phyloP scores from a whole-genome alignment of 306 rosid species.

The Fragaria iinumae region DNA sequence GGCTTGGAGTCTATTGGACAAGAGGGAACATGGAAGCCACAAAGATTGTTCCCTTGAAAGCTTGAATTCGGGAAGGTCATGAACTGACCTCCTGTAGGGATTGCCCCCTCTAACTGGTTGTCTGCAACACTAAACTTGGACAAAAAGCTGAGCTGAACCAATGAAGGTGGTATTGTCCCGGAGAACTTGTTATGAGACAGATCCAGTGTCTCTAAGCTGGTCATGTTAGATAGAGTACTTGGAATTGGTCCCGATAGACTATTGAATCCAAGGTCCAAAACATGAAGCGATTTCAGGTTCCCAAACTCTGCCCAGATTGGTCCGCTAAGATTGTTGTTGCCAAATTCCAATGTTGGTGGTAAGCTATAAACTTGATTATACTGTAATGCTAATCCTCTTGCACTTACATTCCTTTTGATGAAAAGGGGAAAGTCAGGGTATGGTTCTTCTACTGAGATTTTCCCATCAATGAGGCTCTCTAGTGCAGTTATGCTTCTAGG shows the following conservation, averaged over 20 bases:
- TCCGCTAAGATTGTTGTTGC: constrained; percentile 21
- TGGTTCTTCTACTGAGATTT: background rate
- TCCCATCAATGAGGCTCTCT: background rate
- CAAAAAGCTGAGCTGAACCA: constrained; percentile 29
- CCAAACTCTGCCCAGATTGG: constrained; percentile 35
- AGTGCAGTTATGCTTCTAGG: constrained; percentile 21
- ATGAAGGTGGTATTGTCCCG: constrained; percentile 26
- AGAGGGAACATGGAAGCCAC: background rate
- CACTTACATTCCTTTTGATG: background rate
- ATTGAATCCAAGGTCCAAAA: constrained; percentile 15
- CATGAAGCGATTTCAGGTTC: constrained; percentile 25
- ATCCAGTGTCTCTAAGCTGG: constrained; percentile 24
- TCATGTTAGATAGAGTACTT: constrained; percentile 14
- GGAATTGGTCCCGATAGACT: constrained; percentile 26
- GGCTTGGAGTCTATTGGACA: background rate
- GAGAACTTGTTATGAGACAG: constrained; percentile 32
- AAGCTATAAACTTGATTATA: constrained; percentile 22
- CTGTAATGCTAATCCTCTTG: constrained; percentile 5
- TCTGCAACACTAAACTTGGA: constrained; percentile 25
- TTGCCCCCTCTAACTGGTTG: constrained; percentile 23
- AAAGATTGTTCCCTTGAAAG: constrained; percentile 24
- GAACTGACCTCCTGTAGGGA: constrained; percentile 30
- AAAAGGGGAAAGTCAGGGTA: constrained; percentile 7
- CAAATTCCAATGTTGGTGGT: constrained; percentile 17
- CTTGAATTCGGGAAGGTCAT: constrained; percentile 23